phyloP scores from a whole-genome alignment of 768 basidiomycete species.

The Boletus eberwhitei region DNA sequence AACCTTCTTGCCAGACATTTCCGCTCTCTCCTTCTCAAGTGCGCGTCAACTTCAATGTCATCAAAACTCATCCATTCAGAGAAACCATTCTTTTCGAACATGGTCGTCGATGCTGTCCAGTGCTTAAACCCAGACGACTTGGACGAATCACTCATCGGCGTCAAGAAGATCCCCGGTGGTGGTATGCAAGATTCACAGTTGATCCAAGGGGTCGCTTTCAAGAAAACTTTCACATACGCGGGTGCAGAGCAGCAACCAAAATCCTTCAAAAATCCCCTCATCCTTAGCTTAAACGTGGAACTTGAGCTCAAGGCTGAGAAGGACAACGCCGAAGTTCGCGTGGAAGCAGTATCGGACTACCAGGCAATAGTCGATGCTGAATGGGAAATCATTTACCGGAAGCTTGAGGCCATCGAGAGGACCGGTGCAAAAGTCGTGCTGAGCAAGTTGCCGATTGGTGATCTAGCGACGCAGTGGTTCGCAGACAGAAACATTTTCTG shows the following conservation, averaged over 20 bases:
- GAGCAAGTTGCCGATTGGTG: conserved; percentile 97
- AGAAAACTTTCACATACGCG: conserved; percentile 99
- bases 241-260: conserved; percentile 99
- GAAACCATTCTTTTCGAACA: conserved; percentile 97
- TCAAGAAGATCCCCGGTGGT: conserved; percentile 97
- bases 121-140: conserved; percentile 91
- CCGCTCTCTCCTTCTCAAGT: conserved; percentile 91
- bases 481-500: conserved; percentile 99
- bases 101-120: conserved; percentile 97
- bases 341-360: conserved; percentile 95
- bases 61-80: conserved; percentile 98
- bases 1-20: conserved; percentile 59
- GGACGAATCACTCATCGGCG: conserved; percentile 93
- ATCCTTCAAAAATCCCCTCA: conserved; percentile 80
- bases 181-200: conserved; percentile 95
- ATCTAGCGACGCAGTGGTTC: conserved; percentile 98
- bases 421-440: conserved; percentile 97
- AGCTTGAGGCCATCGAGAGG: conserved; percentile 91
- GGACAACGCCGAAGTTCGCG: conserved; percentile 97
- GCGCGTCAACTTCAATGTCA: conserved; percentile 99
- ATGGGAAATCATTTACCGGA: conserved; percentile 99
- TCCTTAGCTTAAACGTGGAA: conserved; percentile 95
- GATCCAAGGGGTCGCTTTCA: conserved; percentile 92
- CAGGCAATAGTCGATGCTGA: conserved; percentile 99
- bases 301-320: conserved; percentile 98